Conservation (phyloP, 2,329 filamentous ascomycete species). For the Alternaria angustiovoidea region DNA sequence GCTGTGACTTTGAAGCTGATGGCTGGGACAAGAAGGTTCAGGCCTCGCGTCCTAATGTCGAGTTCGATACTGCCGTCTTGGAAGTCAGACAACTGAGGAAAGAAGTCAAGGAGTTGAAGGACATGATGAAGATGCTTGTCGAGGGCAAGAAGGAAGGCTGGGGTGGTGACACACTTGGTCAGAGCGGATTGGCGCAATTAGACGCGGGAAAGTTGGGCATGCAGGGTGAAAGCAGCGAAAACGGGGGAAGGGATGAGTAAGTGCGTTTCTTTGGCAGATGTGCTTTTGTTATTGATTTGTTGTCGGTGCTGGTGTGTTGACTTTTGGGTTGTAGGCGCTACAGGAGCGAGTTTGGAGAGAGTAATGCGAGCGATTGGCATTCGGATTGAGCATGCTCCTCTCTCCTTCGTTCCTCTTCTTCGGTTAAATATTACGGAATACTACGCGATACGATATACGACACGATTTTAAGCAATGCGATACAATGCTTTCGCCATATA, state of each 20-base stretch:
- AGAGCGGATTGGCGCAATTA: constrained; percentile 35
- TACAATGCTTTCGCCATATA: neutral
- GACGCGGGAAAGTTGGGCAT: constrained; percentile 22
- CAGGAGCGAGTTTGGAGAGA: constrained; percentile 34
- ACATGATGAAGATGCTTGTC: constrained; percentile 43
- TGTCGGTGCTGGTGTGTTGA: constrained; percentile 9
- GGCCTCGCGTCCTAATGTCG: constrained; percentile 79
- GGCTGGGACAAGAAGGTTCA: constrained; percentile 86
- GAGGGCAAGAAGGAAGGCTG: constrained; percentile 28
- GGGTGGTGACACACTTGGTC: constrained; percentile 43
- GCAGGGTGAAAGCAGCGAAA: constrained; percentile 36
- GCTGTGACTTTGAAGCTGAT: constrained; percentile 81
- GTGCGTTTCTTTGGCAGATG: constrained; percentile 9
- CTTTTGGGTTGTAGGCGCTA: constrained; percentile 14
- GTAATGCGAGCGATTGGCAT: constrained; percentile 33
- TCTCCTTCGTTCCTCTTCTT: neutral
- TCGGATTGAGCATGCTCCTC: constrained; percentile 18
- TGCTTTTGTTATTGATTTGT: neutral
- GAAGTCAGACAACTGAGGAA: constrained; percentile 62
- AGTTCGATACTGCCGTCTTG: constrained; percentile 76
- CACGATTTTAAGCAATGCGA: neutral
- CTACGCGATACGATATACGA: constrained; percentile 1
- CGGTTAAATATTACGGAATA: constrained; percentile 3
- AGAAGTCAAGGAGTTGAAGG: constrained; percentile 57
- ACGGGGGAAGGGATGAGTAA: constrained; percentile 33